These are phyloP conservation scores for Pseudogymnoascus sp. DNA, from an alignment of 2,329 filamentous ascomycete genomes.

Conservation along the genomic window DNA sequence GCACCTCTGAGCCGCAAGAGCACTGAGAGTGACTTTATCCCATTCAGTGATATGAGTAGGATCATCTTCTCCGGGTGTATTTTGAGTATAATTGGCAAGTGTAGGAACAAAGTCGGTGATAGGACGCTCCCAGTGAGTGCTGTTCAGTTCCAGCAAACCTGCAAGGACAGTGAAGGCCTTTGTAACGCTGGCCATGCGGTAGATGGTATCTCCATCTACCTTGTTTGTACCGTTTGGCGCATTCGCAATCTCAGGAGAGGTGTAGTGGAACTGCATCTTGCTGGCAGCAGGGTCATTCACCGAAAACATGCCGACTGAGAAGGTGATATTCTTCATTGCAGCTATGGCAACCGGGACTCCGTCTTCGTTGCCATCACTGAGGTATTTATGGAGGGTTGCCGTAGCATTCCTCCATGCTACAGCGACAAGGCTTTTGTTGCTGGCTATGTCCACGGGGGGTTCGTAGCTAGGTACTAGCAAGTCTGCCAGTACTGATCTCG, in stretches of 20 bases:
- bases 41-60: slow-evolving; percentile 25
- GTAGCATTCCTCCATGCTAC: not conserved
- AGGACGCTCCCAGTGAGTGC: slow-evolving; percentile 31
- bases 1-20: slow-evolving; percentile 30
- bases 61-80: slow-evolving; percentile 12
- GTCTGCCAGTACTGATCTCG: not conserved
- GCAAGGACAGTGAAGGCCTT: slow-evolving; percentile 36
- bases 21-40: slow-evolving; percentile 30
- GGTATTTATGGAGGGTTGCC: not conserved
- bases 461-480: not conserved
- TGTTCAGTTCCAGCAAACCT: slow-evolving; percentile 31
- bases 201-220: slow-evolving; percentile 38
- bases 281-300: slow-evolving; percentile 29
- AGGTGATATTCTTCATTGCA: slow-evolving; percentile 31
- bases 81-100: slow-evolving; percentile 17
- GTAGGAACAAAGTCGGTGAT: slow-evolving; percentile 29
- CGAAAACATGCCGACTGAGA: slow-evolving; percentile 36
- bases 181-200: slow-evolving; percentile 36
- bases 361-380: not conserved
- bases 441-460: not conserved
- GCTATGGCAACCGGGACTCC: not conserved
- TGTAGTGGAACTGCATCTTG: slow-evolving; percentile 32
- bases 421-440: not conserved
- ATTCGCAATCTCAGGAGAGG: slow-evolving; percentile 28
- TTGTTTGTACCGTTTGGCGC: slow-evolving; percentile 28